Evolutionary conservation across 139 green algal species (phyloP).

Genomic region (Chlamydomonas schloesseri): DNA sequence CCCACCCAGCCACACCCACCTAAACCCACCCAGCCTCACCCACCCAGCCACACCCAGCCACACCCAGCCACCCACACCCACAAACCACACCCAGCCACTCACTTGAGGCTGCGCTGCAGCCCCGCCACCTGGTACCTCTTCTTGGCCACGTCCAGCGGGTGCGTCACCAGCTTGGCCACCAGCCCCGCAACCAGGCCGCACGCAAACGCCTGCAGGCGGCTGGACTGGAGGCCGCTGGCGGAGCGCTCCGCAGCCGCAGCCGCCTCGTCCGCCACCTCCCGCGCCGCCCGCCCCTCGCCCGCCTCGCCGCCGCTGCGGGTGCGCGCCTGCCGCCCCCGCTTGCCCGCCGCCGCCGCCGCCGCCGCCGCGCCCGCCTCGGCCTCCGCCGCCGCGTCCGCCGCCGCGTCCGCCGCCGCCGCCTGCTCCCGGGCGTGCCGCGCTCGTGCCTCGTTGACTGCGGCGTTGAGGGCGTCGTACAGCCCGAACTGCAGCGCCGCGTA

Average conservation of each 20-base stretch:
- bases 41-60: no score
- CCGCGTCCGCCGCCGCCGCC: neutral
- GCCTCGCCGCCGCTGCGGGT: no score
- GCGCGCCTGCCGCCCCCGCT: neutral
- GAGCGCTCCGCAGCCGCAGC: neutral
- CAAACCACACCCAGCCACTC: no score
- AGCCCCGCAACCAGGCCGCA: constrained; percentile 66
- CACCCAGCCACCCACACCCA: no score
- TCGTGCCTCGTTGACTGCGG: neutral
- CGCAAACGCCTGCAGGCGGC: constrained; percentile 46
- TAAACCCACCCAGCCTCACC: no score
- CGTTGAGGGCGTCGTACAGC: constrained; percentile 92
- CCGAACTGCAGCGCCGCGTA: constrained; percentile 98
- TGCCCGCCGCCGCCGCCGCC: neutral
- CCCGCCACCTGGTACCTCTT: constrained; percentile 94
- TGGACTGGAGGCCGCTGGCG: neutral
- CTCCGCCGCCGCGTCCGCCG: neutral
- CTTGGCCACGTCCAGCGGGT: constrained; percentile 98
- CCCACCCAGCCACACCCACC: no score
- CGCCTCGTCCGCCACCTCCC: neutral
- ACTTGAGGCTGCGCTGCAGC: constrained; percentile 52
- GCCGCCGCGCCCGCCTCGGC: neutral
- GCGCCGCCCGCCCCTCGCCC: neutral
- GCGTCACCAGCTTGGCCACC: constrained; percentile 90
- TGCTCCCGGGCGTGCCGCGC: neutral